phyloP scores from a whole-genome alignment of 177 flowering plant genomes.

The Tripterygium wilfordii region DNA sequence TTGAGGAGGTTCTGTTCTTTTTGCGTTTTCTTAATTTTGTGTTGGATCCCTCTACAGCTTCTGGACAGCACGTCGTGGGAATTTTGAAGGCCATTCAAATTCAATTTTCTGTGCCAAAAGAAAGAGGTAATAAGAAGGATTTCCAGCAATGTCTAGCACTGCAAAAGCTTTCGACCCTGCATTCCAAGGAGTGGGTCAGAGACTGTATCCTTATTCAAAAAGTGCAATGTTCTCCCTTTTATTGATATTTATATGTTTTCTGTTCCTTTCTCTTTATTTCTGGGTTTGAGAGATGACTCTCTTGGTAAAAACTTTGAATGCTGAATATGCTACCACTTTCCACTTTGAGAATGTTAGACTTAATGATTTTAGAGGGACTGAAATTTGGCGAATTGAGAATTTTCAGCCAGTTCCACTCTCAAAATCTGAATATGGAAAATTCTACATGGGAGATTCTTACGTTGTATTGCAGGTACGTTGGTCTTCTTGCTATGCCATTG shows the following conservation, averaged over 20 bases:
- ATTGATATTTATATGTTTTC: background rate
- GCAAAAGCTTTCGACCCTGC: constrained; percentile 81
- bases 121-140: constrained; percentile 14
- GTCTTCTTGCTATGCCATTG: background rate
- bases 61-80: constrained; percentile 3
- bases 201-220: constrained; percentile 62
- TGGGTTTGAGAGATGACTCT: background rate
- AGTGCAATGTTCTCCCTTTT: background rate
- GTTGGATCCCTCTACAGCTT: constrained; percentile 1
- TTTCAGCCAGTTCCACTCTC: constrained; percentile 95
- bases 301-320: constrained; percentile 2
- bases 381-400: constrained; percentile 96
- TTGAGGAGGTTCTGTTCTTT: no score
- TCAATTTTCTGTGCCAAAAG: background rate
- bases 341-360: constrained; percentile 21
- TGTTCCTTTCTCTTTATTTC: no score
- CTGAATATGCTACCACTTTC: constrained; percentile 6
- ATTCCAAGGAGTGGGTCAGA: constrained; percentile 86
- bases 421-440: constrained; percentile 87
- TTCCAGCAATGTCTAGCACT: constrained; percentile 54
- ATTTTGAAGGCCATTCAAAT: constrained; percentile 2
- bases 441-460: constrained; percentile 89
- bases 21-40: no score
- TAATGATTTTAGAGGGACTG: constrained; percentile 83
- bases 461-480: constrained; percentile 77